These are phyloP conservation scores for Cokeromyces recurvatus DNA, from an alignment of 371 early-diverging fungal species.

Conservation along the genomic window DNA sequence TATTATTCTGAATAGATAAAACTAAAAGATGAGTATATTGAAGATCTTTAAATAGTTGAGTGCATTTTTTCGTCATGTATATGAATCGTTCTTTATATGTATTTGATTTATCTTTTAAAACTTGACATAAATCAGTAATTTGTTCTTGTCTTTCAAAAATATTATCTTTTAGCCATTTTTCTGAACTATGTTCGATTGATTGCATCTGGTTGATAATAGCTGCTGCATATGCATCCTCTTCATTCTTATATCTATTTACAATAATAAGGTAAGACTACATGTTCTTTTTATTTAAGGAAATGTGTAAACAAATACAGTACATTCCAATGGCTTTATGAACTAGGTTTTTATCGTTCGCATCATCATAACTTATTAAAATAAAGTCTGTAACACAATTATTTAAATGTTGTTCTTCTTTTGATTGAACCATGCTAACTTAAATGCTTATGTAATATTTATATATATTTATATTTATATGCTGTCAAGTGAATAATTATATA, in stretches of 20 bases:
- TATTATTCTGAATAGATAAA: not conserved
- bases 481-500: too few species aligned
- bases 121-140: constrained; percentile 9
- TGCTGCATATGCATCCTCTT: constrained; percentile 19
- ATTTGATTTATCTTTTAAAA: constrained; percentile 10
- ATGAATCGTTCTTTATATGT: constrained; percentile 11
- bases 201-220: constrained; percentile 15
- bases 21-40: not conserved
- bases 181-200: constrained; percentile 10
- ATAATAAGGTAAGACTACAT: not conserved
- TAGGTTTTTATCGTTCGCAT: not conserved
- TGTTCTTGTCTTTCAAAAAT: constrained; percentile 1
- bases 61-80: constrained; percentile 6
- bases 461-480: too few species aligned
- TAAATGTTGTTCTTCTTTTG: too few species aligned
- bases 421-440: too few species aligned
- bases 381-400: not conserved
- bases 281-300: not conserved
- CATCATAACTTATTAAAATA: not conserved
- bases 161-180: constrained; percentile 6
- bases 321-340: constrained; percentile 8
- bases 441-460: too few species aligned
- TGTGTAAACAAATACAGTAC: not conserved
- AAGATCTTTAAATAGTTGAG: not conserved
- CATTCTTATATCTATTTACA: constrained; percentile 10